phyloP scores from a whole-genome alignment of 192 early-diverging fungal genomes.

The Mortierella alpina region DNA sequence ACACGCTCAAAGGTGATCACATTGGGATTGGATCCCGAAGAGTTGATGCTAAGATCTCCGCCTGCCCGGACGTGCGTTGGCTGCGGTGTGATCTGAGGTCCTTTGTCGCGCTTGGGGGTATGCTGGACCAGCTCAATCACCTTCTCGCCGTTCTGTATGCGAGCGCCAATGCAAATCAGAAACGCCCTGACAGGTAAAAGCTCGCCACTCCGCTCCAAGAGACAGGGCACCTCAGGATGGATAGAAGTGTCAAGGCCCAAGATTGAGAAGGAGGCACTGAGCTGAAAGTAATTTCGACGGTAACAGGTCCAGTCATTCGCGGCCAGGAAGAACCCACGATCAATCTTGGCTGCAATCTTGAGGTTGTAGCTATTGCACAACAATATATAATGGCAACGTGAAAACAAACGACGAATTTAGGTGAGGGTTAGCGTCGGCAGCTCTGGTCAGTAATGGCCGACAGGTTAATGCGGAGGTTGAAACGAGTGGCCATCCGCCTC shows the following conservation, averaged over 20 bases:
- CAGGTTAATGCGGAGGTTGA: conserved; percentile 8
- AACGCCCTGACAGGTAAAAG: conserved; percentile 75
- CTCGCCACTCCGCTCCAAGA: conserved; percentile 68
- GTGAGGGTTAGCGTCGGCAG: background rate
- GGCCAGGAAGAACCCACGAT: conserved; percentile 93
- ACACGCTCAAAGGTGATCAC: conserved; percentile 90
- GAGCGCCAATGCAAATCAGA: conserved; percentile 79
- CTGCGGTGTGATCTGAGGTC: conserved; percentile 81
- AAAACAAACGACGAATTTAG: background rate
- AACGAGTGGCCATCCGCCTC: background rate
- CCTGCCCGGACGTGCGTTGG: conserved; percentile 67
- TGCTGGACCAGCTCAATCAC: conserved; percentile 88
- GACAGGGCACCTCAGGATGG: conserved; percentile 70
- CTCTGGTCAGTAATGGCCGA: background rate
- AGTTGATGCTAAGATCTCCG: conserved; percentile 63
- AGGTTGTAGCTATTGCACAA: conserved; percentile 60
- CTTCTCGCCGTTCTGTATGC: conserved; percentile 76
- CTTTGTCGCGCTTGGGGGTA: conserved; percentile 94
- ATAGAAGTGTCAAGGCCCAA: conserved; percentile 54
- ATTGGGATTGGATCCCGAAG: conserved; percentile 54
- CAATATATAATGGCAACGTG: background rate
- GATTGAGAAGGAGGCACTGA: conserved; percentile 73
- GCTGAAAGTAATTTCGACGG: conserved; percentile 94
- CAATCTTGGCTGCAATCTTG: conserved; percentile 83
- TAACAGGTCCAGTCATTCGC: conserved; percentile 95